Evolutionary conservation across 1,139 yeast genomes (phyloP).

Genomic region (Protomyces inundatus): DNA sequence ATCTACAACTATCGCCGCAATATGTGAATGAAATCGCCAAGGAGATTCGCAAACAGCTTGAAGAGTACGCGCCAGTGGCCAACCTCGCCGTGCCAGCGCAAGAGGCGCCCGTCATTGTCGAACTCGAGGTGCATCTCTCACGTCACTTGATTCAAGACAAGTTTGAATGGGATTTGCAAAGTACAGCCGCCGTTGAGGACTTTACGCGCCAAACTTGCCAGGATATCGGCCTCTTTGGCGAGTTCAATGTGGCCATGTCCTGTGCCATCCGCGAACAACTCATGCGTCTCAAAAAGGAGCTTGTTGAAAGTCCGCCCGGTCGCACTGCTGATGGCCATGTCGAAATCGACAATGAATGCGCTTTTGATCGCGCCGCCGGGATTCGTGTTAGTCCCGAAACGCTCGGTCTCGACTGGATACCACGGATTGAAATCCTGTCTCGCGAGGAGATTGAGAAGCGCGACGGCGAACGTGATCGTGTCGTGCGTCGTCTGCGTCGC

Average conservation of each 20-base stretch:
- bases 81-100: conserved; percentile 60
- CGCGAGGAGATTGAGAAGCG: conserved; percentile 93
- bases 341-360: conserved; percentile 54
- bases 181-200: conserved; percentile 67
- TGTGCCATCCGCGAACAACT: conserved; percentile 80
- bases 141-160: conserved; percentile 84
- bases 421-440: conserved; percentile 75
- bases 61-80: conserved; percentile 63
- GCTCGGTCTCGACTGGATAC: conserved; percentile 79
- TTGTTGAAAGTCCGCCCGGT: conserved; percentile 61
- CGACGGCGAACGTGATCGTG: conserved; percentile 91
- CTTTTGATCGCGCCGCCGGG: conserved; percentile 58
- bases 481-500: conserved; percentile 82
- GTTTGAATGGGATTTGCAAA: conserved; percentile 83
- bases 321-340: conserved; percentile 49
- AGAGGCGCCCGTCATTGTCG: conserved; percentile 60
- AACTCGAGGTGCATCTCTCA: conserved; percentile 75
- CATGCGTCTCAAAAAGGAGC: conserved; percentile 71
- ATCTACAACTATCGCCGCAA: conserved; percentile 64
- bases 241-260: conserved; percentile 85
- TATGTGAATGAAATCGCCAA: conserved; percentile 62
- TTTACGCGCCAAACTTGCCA: conserved; percentile 78
- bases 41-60: conserved; percentile 72
- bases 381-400: conserved; percentile 56
- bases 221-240: conserved; percentile 78